A percentile compares a stretch with the other conserved stretches of the same genome.
Conservation (phyloP, 1,139 yeast genomes). For the Scheffersomyces illinoinensis region DNA sequence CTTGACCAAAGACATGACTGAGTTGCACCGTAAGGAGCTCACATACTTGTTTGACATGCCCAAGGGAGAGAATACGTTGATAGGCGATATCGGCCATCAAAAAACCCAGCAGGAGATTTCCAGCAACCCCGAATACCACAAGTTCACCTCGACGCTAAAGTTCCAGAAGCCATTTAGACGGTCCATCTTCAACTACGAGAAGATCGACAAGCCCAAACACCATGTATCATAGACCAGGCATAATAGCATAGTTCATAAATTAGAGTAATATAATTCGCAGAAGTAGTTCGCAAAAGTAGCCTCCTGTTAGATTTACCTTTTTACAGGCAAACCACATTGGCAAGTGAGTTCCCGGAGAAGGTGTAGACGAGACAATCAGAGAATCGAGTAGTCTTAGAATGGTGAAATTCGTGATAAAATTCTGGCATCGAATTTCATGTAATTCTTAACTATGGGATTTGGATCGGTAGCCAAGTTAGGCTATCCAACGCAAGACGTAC, state of each 20-base stretch:
- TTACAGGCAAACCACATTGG: too few species aligned
- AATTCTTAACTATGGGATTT: background rate
- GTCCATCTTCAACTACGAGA: constrained; percentile 24
- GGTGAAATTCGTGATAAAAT: background rate
- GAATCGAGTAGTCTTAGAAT: background rate
- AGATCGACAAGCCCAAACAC: constrained; percentile 21
- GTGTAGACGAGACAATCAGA: background rate
- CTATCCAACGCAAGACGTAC: background rate
- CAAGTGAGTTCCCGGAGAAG: background rate
- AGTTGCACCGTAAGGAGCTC: constrained; percentile 18
- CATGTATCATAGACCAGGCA: constrained; percentile 8
- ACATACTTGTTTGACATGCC: constrained; percentile 24
- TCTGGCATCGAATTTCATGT: background rate
- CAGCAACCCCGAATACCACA: constrained; percentile 16
- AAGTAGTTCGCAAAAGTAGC: too few species aligned
- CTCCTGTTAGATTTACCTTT: too few species aligned
- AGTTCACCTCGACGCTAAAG: constrained; percentile 17
- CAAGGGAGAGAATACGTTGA: constrained; percentile 16
- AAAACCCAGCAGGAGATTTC: constrained; percentile 11
- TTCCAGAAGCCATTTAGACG: constrained; percentile 23
- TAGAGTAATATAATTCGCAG: background rate
- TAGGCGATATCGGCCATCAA: constrained; percentile 18
- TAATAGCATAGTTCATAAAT: background rate
- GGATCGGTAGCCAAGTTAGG: background rate
- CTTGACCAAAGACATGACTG: constrained; percentile 29